These are phyloP conservation scores for Tulasnella sp. DNA, from an alignment of 768 basidiomycete species.

Conservation along the genomic window DNA sequence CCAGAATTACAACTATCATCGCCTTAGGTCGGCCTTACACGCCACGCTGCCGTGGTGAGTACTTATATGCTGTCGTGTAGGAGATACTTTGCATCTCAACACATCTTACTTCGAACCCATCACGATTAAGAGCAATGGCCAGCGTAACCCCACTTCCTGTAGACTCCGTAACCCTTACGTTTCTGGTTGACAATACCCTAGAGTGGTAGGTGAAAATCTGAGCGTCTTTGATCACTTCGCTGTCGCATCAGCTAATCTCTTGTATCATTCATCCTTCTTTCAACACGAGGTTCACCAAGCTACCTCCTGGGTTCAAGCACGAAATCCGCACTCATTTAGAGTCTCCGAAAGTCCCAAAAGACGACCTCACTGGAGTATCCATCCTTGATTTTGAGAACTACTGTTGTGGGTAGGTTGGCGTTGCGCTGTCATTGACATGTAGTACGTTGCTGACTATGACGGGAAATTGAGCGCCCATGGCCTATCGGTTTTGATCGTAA, in stretches of 20 bases:
- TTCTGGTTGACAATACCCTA: constrained; percentile 66
- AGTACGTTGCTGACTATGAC: not conserved
- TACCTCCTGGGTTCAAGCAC: constrained; percentile 68
- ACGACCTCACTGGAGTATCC: constrained; percentile 44
- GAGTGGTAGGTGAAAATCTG: constrained; percentile 49
- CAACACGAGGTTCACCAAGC: constrained; percentile 76
- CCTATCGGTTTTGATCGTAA: constrained; percentile 68
- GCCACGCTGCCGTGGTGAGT: too few species aligned
- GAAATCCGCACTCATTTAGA: constrained; percentile 57
- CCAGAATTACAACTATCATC: too few species aligned
- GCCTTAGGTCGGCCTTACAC: too few species aligned
- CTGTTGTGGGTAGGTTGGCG: constrained; percentile 33
- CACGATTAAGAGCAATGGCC: too few species aligned
- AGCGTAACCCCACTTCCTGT: not conserved
- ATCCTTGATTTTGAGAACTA: constrained; percentile 63
- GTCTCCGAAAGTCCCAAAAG: constrained; percentile 35
- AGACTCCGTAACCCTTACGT: constrained; percentile 1
- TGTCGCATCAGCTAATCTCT: not conserved
- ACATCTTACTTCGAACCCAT: too few species aligned
- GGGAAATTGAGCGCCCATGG: constrained; percentile 55
- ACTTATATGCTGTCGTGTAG: too few species aligned
- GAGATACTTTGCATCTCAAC: too few species aligned
- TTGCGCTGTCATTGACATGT: constrained; percentile 28
- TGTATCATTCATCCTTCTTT: too few species aligned
- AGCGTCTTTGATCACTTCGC: not conserved